A percentile compares a stretch with the other conserved stretches of the same genome.
phyloP scores from a whole-genome alignment of 371 early-diverging fungal genomes.

The Coemansia sp. region DNA sequence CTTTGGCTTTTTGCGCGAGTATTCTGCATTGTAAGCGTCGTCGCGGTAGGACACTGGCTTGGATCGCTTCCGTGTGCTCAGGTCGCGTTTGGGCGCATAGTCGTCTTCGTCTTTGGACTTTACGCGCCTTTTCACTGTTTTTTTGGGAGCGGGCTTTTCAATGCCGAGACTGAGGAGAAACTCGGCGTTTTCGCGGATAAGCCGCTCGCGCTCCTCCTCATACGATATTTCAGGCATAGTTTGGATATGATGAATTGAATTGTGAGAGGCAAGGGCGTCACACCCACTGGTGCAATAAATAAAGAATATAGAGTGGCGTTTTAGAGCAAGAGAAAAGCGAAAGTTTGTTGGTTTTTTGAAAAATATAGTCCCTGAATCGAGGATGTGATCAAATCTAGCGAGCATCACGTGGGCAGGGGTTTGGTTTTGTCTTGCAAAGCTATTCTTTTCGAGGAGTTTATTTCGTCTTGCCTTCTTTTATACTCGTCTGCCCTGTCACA shows the following conservation, averaged over 20 bases:
- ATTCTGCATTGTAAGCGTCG: background rate
- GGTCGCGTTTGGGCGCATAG: constrained; percentile 14
- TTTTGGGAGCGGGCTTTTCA: background rate
- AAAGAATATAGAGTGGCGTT: background rate
- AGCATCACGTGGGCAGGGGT: background rate
- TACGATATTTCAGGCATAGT: constrained; percentile 3
- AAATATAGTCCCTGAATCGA: background rate
- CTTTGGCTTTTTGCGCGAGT: background rate
- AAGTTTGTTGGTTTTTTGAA: background rate
- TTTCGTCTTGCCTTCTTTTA: background rate
- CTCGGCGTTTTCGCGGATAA: constrained; percentile 43
- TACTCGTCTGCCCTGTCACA: background rate
- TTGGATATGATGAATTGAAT: background rate
- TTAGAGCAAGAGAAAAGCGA: background rate
- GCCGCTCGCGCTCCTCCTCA: constrained; percentile 34
- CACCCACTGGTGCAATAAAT: background rate
- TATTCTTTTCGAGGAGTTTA: background rate
- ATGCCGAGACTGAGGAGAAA: constrained; percentile 30
- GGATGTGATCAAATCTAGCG: background rate
- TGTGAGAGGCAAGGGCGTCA: background rate
- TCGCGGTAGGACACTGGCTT: constrained; percentile 24
- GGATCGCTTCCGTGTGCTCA: constrained; percentile 16
- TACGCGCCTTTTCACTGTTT: background rate
- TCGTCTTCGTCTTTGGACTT: constrained; percentile 11
- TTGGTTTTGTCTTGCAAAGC: background rate